phyloP scores from a whole-genome alignment of 495 filamentous ascomycete genomes.

The Penicillium tannophilum region DNA sequence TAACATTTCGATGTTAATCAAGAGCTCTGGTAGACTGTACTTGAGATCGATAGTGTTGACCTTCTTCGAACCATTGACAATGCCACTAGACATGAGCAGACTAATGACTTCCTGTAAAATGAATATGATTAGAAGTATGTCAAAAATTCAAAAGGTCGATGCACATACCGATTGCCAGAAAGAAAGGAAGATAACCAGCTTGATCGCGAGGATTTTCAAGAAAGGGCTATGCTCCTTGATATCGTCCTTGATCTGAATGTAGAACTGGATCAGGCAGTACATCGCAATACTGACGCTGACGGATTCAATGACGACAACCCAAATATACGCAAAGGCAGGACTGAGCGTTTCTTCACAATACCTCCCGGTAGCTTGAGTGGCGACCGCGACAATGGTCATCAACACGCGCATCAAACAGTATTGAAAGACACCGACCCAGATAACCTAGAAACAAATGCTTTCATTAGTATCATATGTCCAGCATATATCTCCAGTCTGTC shows the following conservation, averaged over 20 bases:
- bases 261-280: constrained; percentile 92
- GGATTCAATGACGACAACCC: constrained; percentile 74
- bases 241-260: constrained; percentile 69
- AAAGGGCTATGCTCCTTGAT: constrained; percentile 74
- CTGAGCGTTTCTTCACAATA: constrained; percentile 81
- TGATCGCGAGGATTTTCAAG: constrained; percentile 84
- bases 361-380: constrained; percentile 64
- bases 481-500: background rate
- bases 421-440: constrained; percentile 87
- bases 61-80: constrained; percentile 60
- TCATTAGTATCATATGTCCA: constrained; percentile 6
- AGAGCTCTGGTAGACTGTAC: constrained; percentile 74
- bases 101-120: constrained; percentile 61
- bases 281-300: constrained; percentile 81
- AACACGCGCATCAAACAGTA: constrained; percentile 88
- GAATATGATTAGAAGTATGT: constrained; percentile 4
- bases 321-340: constrained; percentile 80
- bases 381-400: constrained; percentile 78
- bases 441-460: constrained; percentile 52
- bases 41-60: constrained; percentile 75
- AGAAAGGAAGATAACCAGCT: constrained; percentile 91
- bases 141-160: background rate
- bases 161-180: constrained; percentile 78
- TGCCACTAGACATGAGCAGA: constrained; percentile 62
- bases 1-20: constrained; percentile 88